Base-by-base conservation (phyloP, 202 grass and related monocot genomes). In the Musa balbisiana region DNA sequence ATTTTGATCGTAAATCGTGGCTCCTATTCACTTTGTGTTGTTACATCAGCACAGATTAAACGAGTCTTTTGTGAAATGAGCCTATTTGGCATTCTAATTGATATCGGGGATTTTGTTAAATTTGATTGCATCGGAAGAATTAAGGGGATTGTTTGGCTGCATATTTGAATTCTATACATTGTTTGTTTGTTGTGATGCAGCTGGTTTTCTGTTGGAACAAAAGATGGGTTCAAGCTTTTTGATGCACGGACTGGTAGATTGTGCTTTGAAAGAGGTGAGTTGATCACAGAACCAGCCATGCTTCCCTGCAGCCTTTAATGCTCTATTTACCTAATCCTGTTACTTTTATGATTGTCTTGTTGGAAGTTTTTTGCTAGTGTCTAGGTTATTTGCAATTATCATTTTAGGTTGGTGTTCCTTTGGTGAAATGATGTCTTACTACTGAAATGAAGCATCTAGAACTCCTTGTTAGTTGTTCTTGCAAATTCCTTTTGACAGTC, bases 181-280 rank as follows among this genome's bases (percentile, higher is more conserved):
- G 64, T 2, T 51, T 82, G 17, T 50, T 24, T 22, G 25, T 50
- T 69, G 71, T 22, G 14, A 67, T 84, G 59, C 81, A 98, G 94
- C 81, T 80, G 88, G 81, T 98, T 98, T 75, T 84, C 87, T 8
- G 43, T 92, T 53, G 94, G 85, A 72, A 93, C 91, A 21, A 93
- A 82, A 80, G 83, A 98, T 29, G 94, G 94, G 15, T 92, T 98
- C 78, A 93, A 65, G 87, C 84, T 98, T 87, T 98, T 98, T 72
- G 87, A 98, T 68, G 83, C 91, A 26, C 69, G 71, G 29, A 92
- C 52, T 49, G 94, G 91, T 69, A 87, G 64, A 69, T 84, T 98
- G 22, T 83, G 80, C 77, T 89, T 92, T 22, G 73, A 93, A 20
- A 98, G 85, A 71, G 80, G 94, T 98, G 16, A 89, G 88, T 25